These are phyloP conservation scores for Pseudoturritis turrita DNA, from an alignment of 345 rosid genomes.

Conservation along the genomic window DNA sequence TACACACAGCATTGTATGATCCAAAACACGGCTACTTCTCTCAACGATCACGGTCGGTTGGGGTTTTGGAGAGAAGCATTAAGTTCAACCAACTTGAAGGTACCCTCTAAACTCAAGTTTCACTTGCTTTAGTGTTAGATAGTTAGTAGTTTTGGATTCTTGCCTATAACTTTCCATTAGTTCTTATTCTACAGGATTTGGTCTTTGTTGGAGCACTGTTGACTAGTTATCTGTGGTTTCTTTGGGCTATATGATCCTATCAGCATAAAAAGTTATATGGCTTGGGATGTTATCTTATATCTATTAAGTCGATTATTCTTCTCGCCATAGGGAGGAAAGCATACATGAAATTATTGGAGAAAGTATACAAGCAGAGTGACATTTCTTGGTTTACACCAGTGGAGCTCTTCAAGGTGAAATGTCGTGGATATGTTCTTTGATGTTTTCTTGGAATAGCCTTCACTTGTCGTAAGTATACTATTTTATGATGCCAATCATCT, in stretches of 20 bases:
- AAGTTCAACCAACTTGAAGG: constrained; percentile 84
- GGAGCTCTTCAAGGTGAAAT: constrained; percentile 87
- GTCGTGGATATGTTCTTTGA: background rate
- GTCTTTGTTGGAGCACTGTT: background rate
- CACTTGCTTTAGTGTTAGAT: background rate
- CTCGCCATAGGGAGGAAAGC: constrained; percentile 68
- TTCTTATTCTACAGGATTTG: background rate
- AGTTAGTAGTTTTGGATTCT: background rate
- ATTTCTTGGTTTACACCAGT: constrained; percentile 98
- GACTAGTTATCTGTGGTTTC: background rate
- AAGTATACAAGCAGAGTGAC: constrained; percentile 85
- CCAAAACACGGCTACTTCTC: constrained; percentile 89
- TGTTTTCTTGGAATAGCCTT: background rate
- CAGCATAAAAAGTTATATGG: background rate
- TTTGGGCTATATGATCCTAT: background rate
- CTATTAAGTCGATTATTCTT: background rate
- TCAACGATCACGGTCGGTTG: constrained; percentile 67
- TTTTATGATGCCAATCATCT: background rate
- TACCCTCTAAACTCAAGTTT: constrained; percentile 1
- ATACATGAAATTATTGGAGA: constrained; percentile 73
- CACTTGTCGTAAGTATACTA: background rate
- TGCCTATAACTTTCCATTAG: background rate
- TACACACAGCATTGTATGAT: constrained; percentile 71
- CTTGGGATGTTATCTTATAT: background rate
- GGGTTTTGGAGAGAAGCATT: constrained; percentile 74